Evolutionary conservation across 306 rosid genomes (phyloP).

Genomic region (Bauhinia variegata): DNA sequence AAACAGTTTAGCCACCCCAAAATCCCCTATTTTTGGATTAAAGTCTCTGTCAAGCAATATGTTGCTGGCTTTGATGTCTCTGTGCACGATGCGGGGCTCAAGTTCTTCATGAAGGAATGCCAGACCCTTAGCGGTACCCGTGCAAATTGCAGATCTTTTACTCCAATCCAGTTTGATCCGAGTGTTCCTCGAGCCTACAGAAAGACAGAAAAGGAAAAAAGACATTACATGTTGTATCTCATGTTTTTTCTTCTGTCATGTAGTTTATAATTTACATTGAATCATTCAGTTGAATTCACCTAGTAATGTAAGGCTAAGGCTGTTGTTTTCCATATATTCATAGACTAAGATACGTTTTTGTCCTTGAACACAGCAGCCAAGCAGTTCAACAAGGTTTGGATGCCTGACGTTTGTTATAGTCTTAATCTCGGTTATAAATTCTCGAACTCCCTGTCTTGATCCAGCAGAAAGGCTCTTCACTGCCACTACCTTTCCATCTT

Average conservation of each 20-base stretch:
- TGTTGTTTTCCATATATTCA: slow-evolving; percentile 78
- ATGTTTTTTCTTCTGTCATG: slow-evolving; percentile 12
- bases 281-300: slow-evolving; percentile 48
- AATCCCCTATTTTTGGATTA: slow-evolving; percentile 95
- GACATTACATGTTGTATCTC: not conserved
- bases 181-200: slow-evolving; percentile 52
- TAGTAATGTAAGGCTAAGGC: slow-evolving; percentile 71
- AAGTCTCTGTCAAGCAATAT: slow-evolving; percentile 75
- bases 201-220: slow-evolving; percentile 17
- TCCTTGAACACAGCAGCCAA: slow-evolving; percentile 83
- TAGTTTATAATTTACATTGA: slow-evolving; percentile 25
- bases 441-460: slow-evolving; percentile 87
- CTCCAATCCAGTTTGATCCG: slow-evolving; percentile 67
- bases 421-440: slow-evolving; percentile 78
- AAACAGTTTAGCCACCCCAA: slow-evolving; percentile 94
- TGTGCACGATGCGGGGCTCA: slow-evolving; percentile 81
- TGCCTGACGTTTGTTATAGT: slow-evolving; percentile 80
- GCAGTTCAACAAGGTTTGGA: slow-evolving; percentile 84
- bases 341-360: slow-evolving; percentile 76
- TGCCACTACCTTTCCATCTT: slow-evolving; percentile 67
- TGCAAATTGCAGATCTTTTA: slow-evolving; percentile 77
- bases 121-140: slow-evolving; percentile 80
- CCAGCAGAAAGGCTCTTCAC: slow-evolving; percentile 84
- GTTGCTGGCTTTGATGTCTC: slow-evolving; percentile 97
- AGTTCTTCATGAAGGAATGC: slow-evolving; percentile 92